Conservation (phyloP, 345 rosid species). For the Anacardium occidentale region DNA sequence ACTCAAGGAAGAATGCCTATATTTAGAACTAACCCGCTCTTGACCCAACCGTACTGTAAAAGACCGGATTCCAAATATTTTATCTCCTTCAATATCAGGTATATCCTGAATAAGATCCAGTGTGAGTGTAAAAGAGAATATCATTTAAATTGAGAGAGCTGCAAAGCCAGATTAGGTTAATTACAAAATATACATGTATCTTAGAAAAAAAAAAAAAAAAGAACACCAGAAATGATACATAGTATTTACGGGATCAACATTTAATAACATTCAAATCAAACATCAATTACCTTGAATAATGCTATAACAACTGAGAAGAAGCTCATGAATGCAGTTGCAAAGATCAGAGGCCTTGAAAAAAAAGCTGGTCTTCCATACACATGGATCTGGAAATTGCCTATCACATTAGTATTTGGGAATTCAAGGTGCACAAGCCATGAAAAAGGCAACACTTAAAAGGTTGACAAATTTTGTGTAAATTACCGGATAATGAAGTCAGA, state of each 20-base stretch:
- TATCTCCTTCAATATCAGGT: constrained; percentile 97
- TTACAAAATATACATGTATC: neutral
- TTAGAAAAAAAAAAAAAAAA: constrained; percentile 1
- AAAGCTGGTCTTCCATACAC: constrained; percentile 63
- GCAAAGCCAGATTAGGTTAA: neutral
- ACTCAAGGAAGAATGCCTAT: neutral
- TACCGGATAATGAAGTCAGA: neutral
- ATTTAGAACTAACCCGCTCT: constrained; percentile 46
- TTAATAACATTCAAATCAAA: neutral
- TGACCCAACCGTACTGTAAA: constrained; percentile 86
- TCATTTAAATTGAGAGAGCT: neutral
- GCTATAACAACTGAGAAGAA: constrained; percentile 96
- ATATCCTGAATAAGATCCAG: constrained; percentile 57
- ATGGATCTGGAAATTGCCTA: constrained; percentile 56
- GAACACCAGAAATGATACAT: neutral
- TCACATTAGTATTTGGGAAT: constrained; percentile 16
- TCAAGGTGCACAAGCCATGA: neutral
- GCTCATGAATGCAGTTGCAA: constrained; percentile 95
- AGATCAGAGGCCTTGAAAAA: constrained; percentile 73
- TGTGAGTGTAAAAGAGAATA: constrained; percentile 3
- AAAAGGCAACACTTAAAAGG: neutral
- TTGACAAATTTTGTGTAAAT: neutral
- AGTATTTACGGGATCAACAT: neutral
- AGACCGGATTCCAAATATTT: constrained; percentile 73
- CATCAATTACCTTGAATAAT: constrained; percentile 69